A percentile compares a stretch with the other conserved stretches of the same genome.
These are phyloP conservation scores for Escallonia herrerae DNA, from an alignment of 129 eudicot genomes.

Conservation along the genomic window DNA sequence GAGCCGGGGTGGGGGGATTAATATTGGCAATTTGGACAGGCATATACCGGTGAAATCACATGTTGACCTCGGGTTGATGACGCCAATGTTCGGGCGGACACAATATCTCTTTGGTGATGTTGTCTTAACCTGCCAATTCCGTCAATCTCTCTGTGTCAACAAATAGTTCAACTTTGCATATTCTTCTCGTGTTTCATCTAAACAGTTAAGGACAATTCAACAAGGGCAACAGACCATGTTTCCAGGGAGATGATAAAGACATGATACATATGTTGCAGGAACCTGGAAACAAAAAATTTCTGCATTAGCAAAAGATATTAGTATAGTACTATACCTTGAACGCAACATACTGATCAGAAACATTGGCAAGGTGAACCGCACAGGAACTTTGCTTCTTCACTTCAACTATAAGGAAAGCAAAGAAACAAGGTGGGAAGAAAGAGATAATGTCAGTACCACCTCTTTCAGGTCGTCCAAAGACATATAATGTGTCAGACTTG, in stretches of 20 bases:
- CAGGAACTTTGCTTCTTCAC: slow-evolving; percentile 73
- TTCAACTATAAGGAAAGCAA: slow-evolving; percentile 45
- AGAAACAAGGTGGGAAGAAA: too few relatives aligned
- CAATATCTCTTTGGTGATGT: slow-evolving; percentile 76
- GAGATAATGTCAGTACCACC: too few relatives aligned
- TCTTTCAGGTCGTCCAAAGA: too few relatives aligned
- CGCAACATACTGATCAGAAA: slow-evolving; percentile 67
- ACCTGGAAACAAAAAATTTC: neutral
- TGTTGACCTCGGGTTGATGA: slow-evolving; percentile 66
- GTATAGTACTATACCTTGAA: slow-evolving; percentile 57
- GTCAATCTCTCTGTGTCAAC: neutral
- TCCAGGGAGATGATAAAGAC: neutral
- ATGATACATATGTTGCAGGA: neutral
- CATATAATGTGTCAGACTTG: neutral
- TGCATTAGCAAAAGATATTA: neutral
- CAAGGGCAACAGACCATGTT: too few relatives aligned
- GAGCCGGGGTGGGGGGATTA: too few relatives aligned
- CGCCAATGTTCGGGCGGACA: slow-evolving; percentile 68
- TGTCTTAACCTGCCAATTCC: slow-evolving; percentile 57
- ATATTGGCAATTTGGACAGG: too few relatives aligned
- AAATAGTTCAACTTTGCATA: neutral
- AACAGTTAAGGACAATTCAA: too few relatives aligned
- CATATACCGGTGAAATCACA: slow-evolving; percentile 58
- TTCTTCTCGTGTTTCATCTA: neutral
- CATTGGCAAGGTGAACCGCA: slow-evolving; percentile 54